Base-by-base conservation (phyloP, 352 stramenopile genomes). In the Globisporangium irregulare region DNA sequence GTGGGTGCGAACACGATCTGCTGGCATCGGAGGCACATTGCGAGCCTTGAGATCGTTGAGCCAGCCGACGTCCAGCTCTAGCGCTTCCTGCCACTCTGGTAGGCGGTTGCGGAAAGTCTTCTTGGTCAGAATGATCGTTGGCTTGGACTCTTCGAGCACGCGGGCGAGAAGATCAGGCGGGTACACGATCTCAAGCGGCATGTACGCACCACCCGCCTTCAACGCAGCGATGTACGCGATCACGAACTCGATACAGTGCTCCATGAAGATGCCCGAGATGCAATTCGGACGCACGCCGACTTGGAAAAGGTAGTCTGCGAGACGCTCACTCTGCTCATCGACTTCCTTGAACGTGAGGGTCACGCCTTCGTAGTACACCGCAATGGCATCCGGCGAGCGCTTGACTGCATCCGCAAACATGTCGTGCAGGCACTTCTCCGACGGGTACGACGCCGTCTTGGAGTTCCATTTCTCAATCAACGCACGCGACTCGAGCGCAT, bases 231-330 rank as follows among this genome's bases (percentile, higher is more conserved):
- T 77, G 72, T 97, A 97, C 6, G 80, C 86, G 24, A 98, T 80
- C 50, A 97, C 90, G 71, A 97, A 98, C 78, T 97, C 87, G 62
- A 89, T 81, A 64, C 87, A 95, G 46, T 96, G 91, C 64, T 97
- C 92, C 90, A 98, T 97, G 69, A 98, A 93, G 73, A 93, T 90
- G 34, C 82, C 85, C 56, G 81, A 86, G 55, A 91, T 92, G 61
- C 72, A 76, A 68, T 90, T 90, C 1, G 82, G 82, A 4, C 84
- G 84, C 36, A 93, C 82, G 57, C 85, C 85, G 41, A 74, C 68
- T n/a, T 79, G 57, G 61, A 82, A 93, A 34, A 93, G 61, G 46
- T 86, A 86, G 66, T 90, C 80, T 4, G 84, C 82, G 4, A 94
- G 86, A 9, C 60, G 73, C 59, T 89, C 75, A 53, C 81, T 89